Evolutionary conservation across 169 alveolate genomes (phyloP).

Genomic region (Babesia gibsoni): DNA sequence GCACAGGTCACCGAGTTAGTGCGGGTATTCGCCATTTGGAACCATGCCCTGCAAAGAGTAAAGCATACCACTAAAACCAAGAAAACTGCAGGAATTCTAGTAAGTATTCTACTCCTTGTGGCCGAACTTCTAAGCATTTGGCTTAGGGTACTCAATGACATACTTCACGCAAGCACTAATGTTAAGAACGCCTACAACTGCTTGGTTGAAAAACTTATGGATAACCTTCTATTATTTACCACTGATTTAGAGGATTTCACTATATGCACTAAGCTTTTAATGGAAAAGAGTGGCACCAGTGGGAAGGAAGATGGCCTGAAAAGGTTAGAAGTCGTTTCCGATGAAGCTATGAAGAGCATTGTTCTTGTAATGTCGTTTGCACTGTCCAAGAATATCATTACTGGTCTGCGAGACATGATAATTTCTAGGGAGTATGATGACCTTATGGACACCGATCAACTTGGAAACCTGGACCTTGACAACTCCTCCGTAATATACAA

Average conservation of each 20-base stretch:
- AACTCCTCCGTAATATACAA: conserved; percentile 27
- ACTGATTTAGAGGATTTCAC: conserved; percentile 17
- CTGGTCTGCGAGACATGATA: conserved; percentile 15
- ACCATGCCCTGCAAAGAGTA: conserved; percentile 15
- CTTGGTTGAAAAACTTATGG: conserved; percentile 6
- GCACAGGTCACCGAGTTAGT: neutral
- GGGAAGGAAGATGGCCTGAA: neutral
- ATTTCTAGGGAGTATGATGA: conserved; percentile 14
- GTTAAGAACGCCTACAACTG: conserved; percentile 29
- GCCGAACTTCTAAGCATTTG: conserved; percentile 2
- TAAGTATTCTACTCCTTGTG: neutral
- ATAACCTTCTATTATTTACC: neutral
- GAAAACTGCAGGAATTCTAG: neutral
- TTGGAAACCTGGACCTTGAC: conserved; percentile 34
- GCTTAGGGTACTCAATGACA: neutral
- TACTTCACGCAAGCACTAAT: conserved; percentile 5
- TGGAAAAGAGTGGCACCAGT: neutral
- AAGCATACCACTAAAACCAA: neutral
- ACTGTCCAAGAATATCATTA: neutral
- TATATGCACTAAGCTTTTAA: neutral
- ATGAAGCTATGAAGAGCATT: neutral
- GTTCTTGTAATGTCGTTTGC: neutral
- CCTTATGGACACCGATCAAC: conserved; percentile 11
- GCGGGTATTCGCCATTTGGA: conserved; percentile 1
- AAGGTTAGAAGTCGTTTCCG: neutral